Evolutionary conservation across 2,329 filamentous ascomycete genomes (phyloP), one percentile per base, ranked within the genome.

Genomic region (Aspergillus aculeatus): DNA sequence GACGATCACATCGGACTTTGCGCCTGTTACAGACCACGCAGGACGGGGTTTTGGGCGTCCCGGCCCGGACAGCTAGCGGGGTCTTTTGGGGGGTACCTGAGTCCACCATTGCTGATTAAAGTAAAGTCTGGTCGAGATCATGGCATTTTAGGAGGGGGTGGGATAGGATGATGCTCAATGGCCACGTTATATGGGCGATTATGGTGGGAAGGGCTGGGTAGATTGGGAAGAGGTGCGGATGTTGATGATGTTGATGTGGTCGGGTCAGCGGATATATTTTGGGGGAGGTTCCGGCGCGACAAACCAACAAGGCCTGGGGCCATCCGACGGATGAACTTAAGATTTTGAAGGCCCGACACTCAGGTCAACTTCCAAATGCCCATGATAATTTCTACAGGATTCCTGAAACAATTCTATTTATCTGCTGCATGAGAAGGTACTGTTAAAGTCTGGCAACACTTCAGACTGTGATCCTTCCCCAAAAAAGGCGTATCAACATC

Each of bases 1-100:
- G 50, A 21, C 56, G 55, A 29, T 61, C 59, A 12, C 59, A 61
- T 51, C 31, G 49, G 55, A 58, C 59, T 52, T 58, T 61, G 48
- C 38, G 49, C 16, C 48, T 50, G 35, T 51, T 48, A 26, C 59
- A 61, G 23, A 55, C 54, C 24, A 54, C 21, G 29, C 59, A 57
- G 5, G 59, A 61, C 16, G 54, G 55, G 21, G 26, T 55, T 32
- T 55, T 61, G n/a, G 50, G 26, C 2, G 14, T 44, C 16, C 12
- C 29, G n/a, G 38, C 53, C 29, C 21, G 23, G 19, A 14, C 7
- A 24, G 38, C 6, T 31, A 38, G 7, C 11, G 53, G 44, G 3
- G 26, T 48, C 6, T 38, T 23, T 12, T 24, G 14, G 10, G 50
- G 21, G 21, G 12, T 16, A 7, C 19, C 12, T 14, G 23, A n/a